Conservation (phyloP, 2,329 filamentous ascomycete species). For the Chaetomium strumarium region DNA sequence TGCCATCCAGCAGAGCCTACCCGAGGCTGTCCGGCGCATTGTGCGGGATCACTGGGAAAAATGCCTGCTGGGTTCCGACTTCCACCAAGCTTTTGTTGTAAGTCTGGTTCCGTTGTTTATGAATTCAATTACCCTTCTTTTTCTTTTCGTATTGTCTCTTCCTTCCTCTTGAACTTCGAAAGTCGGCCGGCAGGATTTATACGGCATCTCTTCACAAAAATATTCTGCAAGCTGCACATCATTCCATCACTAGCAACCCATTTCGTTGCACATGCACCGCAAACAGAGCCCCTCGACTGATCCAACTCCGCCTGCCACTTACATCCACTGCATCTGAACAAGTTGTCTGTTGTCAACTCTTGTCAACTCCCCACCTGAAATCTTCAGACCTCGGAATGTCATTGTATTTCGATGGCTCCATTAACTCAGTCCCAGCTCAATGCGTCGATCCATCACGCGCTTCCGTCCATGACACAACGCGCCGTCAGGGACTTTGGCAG, state of each 20-base stretch:
- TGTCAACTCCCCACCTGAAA: background rate
- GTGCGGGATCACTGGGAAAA: slow-evolving; percentile 48
- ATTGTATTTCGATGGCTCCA: background rate
- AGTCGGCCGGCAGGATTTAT: no score
- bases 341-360: background rate
- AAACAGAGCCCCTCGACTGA: background rate
- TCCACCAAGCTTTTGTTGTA: slow-evolving; percentile 48
- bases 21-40: slow-evolving; percentile 42
- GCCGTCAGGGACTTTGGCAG: slow-evolving; percentile 42
- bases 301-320: background rate
- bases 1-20: slow-evolving; percentile 36
- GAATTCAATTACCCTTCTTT: background rate
- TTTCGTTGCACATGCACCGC: background rate
- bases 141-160: background rate
- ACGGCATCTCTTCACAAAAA: no score
- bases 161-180: background rate
- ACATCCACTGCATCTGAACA: no score
- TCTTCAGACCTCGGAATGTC: background rate
- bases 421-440: slow-evolving; percentile 40
- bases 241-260: no score
- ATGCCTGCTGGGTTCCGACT: slow-evolving; percentile 44
- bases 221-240: no score
- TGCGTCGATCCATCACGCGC: slow-evolving; percentile 42
- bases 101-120: slow-evolving; percentile 27
- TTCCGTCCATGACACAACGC: slow-evolving; percentile 32